phyloP scores from a whole-genome alignment of 1,284 basidiomycete genomes.

The Sporisorium graminicola region DNA sequence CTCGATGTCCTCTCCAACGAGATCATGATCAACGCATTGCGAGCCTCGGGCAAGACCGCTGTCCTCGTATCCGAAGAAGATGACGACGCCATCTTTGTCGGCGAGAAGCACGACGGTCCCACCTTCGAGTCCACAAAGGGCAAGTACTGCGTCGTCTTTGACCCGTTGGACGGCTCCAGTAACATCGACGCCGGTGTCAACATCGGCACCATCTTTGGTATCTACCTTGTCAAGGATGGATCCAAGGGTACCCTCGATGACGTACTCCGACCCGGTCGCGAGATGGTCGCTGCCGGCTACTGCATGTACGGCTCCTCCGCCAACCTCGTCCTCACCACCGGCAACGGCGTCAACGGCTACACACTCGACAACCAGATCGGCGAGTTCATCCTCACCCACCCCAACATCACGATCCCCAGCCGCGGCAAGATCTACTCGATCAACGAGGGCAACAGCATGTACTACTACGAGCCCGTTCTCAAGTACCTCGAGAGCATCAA shows the following conservation, averaged over 20 bases:
- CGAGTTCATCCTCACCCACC: constrained; percentile 99
- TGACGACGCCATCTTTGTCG: constrained; percentile 89
- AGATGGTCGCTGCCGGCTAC: constrained; percentile 95
- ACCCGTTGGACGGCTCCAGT: constrained; percentile 96
- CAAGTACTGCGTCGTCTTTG: constrained; percentile 92
- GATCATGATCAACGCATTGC: constrained; percentile 94
- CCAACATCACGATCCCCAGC: constrained; percentile 90
- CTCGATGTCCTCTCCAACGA: constrained; percentile 97
- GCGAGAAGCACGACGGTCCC: constrained; percentile 72
- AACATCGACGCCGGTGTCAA: constrained; percentile 99
- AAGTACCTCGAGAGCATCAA: constrained; percentile 97
- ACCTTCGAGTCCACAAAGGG: constrained; percentile 64
- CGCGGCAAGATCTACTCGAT: constrained; percentile 99
- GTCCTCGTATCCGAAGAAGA: constrained; percentile 97
- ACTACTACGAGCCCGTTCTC: constrained; percentile 79
- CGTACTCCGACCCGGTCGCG: constrained; percentile 90
- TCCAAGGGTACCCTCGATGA: constrained; percentile 84
- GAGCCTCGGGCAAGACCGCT: constrained; percentile 92
- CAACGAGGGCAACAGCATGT: constrained; percentile 97
- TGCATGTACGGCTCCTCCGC: constrained; percentile 94
- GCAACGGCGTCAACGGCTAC: constrained; percentile 96
- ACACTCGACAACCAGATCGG: constrained; percentile 88
- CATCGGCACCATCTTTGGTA: constrained; percentile 99
- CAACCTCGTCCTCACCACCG: constrained; percentile 95
- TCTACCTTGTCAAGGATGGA: constrained; percentile 84